Evolutionary conservation across 768 basidiomycete genomes (phyloP), one percentile per base, ranked within the genome.

Genomic region (Clitopilus hobsonii): DNA sequence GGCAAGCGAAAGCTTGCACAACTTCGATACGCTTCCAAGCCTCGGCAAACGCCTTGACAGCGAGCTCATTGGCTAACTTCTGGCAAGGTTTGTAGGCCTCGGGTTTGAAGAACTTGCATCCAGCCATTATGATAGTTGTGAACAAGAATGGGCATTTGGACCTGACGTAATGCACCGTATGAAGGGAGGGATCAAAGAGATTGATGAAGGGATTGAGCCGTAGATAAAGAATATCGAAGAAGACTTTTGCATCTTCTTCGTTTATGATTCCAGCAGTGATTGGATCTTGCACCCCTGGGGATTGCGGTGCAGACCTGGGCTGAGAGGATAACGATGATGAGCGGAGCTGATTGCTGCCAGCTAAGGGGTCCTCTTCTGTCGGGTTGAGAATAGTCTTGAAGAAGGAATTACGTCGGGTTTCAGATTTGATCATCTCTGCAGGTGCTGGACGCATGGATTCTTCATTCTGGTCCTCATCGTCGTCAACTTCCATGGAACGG

Each of bases 201-300:
- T 89, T 90, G 71, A 94, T 85, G 68, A 94, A 92, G 11, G 92
- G 90, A 67, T 94, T 94, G 52, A 94, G 79, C 56, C 91, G 88
- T 53, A 89, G 65, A 71, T 89, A 92, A 65, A 94, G 79, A 57
- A 82, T 73, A 67, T 92, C 89, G 58, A 93, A 91, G 45, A 92
- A 74, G 49, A 82, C 76, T 62, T 80, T 79, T 45, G 88, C 89
- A 55, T 88, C 84, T 32, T 77, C 76, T 61, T 90, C 88, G 52
- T 78, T 77, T 59, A 94, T 73, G 60, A 91, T 76, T 29, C 86
- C 88, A 54, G 83, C 80, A 16, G 81, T 74, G 62, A 94, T 79
- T 23, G 91, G 91, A 67, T 93, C 91, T 55, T 75, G 70, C 54
- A 79, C 66, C 45, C 74, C 76, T 49, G 56, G 60, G 30, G 75